These are phyloP conservation scores for Cadophora luteo-olivacea DNA, from an alignment of 2,329 filamentous ascomycete species.

Conservation along the genomic window DNA sequence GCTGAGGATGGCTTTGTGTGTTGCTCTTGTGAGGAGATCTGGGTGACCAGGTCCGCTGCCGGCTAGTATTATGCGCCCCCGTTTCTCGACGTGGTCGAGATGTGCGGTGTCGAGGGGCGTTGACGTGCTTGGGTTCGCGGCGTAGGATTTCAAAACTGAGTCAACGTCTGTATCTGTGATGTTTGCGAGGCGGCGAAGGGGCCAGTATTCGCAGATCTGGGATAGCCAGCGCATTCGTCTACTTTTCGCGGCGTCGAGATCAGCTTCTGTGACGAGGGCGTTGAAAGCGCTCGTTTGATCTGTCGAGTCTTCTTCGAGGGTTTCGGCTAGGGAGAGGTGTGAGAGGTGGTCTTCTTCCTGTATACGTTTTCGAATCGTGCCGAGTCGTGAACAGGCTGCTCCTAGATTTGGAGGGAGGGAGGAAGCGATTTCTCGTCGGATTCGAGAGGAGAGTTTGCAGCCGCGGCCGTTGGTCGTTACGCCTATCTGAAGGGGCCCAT, in stretches of 20 bases:
- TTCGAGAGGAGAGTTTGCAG: slow-evolving; percentile 89
- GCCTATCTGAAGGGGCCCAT: slow-evolving; percentile 92
- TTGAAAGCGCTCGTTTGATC: slow-evolving; percentile 88
- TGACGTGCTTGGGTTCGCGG: slow-evolving; percentile 43
- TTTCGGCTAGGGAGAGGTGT: slow-evolving; percentile 40
- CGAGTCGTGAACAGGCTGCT: slow-evolving; percentile 76
- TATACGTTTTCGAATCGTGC: slow-evolving; percentile 72
- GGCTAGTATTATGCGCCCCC: slow-evolving; percentile 82
- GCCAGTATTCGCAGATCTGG: slow-evolving; percentile 99
- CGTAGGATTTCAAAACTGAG: slow-evolving; percentile 76
- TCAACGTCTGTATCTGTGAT: slow-evolving; percentile 84
- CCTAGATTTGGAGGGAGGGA: slow-evolving; percentile 80
- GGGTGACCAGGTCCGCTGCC: slow-evolving; percentile 94
- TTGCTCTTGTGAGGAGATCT: slow-evolving; percentile 84
- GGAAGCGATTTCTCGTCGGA: slow-evolving; percentile 86
- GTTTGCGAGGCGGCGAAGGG: slow-evolving; percentile 78
- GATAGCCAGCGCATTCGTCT: slow-evolving; percentile 90
- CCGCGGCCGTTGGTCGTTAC: slow-evolving; percentile 95
- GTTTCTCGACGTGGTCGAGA: slow-evolving; percentile 44
- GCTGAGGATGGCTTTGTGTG: slow-evolving; percentile 74
- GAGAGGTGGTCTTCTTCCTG: slow-evolving; percentile 72
- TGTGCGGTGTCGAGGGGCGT: slow-evolving; percentile 42
- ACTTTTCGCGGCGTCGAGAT: slow-evolving; percentile 75
- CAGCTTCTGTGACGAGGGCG: slow-evolving; percentile 75
- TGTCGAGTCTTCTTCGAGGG: slow-evolving; percentile 61